Percentiles rank a stretch among this genome's conserved stretches.
These are phyloP conservation scores for Torrubiella hemipterigena DNA, from an alignment of 2,329 filamentous ascomycete species.

Conservation along the genomic window DNA sequence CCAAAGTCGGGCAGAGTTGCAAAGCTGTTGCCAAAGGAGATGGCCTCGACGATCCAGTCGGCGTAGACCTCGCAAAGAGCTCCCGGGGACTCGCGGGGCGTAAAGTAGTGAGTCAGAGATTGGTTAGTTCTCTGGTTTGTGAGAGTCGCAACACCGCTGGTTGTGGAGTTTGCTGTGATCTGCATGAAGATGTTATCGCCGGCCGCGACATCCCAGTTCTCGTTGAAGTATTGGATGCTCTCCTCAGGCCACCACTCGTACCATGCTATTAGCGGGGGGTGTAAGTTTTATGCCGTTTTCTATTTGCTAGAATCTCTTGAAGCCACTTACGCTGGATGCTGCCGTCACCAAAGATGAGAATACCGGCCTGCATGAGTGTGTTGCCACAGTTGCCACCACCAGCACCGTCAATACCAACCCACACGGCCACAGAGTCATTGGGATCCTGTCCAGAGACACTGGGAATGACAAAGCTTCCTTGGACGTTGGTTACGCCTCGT, in stretches of 20 bases:
- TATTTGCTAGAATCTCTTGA: not conserved
- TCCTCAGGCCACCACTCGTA: constrained; percentile 2
- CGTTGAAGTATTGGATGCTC: constrained; percentile 1
- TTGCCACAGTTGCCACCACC: not conserved
- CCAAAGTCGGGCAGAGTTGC: constrained; percentile 2
- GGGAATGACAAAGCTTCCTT: constrained; percentile 2
- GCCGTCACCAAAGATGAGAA: constrained; percentile 1
- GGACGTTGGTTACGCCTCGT: not conserved
- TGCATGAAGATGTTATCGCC: constrained; percentile 3
- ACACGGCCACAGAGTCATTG: not conserved
- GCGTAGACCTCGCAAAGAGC: constrained; percentile 1
- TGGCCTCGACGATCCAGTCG: constrained; percentile 2
- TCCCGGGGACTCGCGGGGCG: not conserved
- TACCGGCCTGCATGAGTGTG: constrained; percentile 1
- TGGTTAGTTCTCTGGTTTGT: not conserved
- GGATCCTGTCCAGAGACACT: not conserved
- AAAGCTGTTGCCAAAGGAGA: constrained; percentile 3
- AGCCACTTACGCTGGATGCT: not conserved
- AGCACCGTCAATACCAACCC: constrained; percentile 2
- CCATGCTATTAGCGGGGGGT: not conserved
- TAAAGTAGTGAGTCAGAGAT: constrained; percentile 1
- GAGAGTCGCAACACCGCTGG: not conserved
- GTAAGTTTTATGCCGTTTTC: not conserved
- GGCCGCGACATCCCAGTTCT: not conserved
- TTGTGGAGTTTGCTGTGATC: constrained; percentile 1